These are phyloP conservation scores for Acanthamoeba rhysodes DNA, from an alignment of 208 protist species.

Conservation along the genomic window DNA sequence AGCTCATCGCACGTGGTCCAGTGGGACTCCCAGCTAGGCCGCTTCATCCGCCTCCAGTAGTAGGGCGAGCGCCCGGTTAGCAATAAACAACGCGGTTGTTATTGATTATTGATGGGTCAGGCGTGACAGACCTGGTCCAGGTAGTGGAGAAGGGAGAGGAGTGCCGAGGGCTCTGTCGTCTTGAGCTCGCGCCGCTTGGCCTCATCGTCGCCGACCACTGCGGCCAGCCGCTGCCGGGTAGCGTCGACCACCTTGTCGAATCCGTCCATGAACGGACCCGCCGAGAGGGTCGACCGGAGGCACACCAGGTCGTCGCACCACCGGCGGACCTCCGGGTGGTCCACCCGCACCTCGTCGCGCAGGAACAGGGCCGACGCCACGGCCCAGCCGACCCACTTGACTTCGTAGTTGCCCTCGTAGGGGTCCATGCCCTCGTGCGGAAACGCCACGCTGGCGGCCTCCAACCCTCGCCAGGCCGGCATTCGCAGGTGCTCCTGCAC, in stretches of 20 bases:
- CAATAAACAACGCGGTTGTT: too few relatives aligned
- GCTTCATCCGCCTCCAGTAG: too few relatives aligned
- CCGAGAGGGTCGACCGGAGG: background rate
- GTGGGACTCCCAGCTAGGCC: too few relatives aligned
- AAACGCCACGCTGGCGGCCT: constrained; percentile 16
- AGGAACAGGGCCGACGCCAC: background rate
- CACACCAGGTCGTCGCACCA: background rate
- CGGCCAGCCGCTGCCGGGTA: background rate
- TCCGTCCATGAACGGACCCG: background rate
- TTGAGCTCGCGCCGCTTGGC: background rate
- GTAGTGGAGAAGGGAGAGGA: background rate
- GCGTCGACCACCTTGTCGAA: background rate
- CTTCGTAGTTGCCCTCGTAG: constrained; percentile 59
- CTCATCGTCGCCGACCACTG: background rate
- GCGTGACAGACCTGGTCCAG: too few relatives aligned
- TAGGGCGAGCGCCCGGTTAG: too few relatives aligned
- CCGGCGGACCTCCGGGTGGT: background rate
- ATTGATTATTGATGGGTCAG: too few relatives aligned
- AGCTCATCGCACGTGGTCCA: too few relatives aligned
- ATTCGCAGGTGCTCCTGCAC: background rate
- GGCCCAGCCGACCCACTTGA: constrained; percentile 42
- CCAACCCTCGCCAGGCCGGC: constrained; percentile 4
- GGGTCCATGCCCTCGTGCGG: constrained; percentile 47
- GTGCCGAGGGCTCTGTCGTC: background rate
- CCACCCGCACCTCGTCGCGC: background rate